Evolutionary conservation across 306 rosid species (phyloP), one percentile per base, ranked within the genome.

Genomic region (Biancaea sappan): DNA sequence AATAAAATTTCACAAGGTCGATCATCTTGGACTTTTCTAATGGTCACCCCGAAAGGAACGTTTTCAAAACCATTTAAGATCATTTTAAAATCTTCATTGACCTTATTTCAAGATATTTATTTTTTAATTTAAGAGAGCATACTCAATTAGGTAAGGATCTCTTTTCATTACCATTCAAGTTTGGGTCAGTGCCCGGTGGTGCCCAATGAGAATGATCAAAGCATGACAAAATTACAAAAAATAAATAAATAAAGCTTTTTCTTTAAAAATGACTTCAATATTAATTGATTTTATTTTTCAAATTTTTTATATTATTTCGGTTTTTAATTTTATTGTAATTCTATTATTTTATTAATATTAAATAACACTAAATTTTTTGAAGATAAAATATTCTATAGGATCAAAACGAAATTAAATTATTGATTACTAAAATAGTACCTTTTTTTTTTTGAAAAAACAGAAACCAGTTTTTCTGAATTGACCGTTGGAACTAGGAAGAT

Each of bases 131-230:
- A 16, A 11, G 37, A 48, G 24, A 73, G 1, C 40, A 15, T 31
- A 7, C 11, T 26, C 40, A 46, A 26, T 6, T 29, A 9, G 58
- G 31, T 65, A 56, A 52, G 44, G 43, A 59, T 31, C 59, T 35
- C 50, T 66, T 65, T 13, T 32, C 37, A 34, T 40, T 16, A 29
- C 63, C 22, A 56, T 41, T 61, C 73, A 66, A 26, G 77, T 48
- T 47, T 63, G 71, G 73, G 86, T 41, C 86, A 83, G 83, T 83
- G 86, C 72, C 66, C 86, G 86, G 83, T 83, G 86, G 75, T 70
- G 40, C 3, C 57, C 5, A 16, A 12, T 48, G 72, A 60, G 11
- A 74, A 52, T 52, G 43, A 66, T 35, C 7, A 63, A 34, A 70
- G 43, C n/a, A 76, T 37, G 56, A 12, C 14, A 48, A 18, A 8